Conservation (phyloP, 148 eudicot genomes). For the Pharnaceum exiguum region DNA sequence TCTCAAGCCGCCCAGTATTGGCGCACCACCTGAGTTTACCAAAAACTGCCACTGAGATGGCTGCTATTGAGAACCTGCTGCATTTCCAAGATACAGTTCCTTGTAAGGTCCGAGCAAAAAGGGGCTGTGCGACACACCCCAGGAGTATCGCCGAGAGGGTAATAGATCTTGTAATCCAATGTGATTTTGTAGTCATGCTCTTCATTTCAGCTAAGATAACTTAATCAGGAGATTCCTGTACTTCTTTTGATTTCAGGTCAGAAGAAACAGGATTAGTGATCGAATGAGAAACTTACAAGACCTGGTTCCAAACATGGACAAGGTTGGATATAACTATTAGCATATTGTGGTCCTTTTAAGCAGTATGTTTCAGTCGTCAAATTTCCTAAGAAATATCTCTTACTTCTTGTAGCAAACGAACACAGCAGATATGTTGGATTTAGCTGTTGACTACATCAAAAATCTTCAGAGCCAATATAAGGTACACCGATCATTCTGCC, state of each 20-base stretch:
- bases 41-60: constrained; percentile 62
- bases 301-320: constrained; percentile 94
- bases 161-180: not conserved
- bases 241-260: constrained; percentile 38
- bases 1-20: constrained; percentile 34
- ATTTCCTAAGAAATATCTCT: not conserved
- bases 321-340: constrained; percentile 37
- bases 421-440: constrained; percentile 85
- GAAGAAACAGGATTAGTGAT: constrained; percentile 86
- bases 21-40: constrained; percentile 85
- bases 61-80: constrained; percentile 58
- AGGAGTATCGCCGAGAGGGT: constrained; percentile 98
- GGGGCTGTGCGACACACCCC: constrained; percentile 97
- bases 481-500: constrained; percentile 27
- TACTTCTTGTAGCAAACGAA: constrained; percentile 67
- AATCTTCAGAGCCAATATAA: constrained; percentile 60
- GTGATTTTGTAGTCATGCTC: not conserved
- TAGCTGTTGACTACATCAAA: constrained; percentile 82
- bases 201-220: not conserved
- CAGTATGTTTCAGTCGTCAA: not conserved
- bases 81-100: constrained; percentile 80
- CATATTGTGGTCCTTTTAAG: not conserved
- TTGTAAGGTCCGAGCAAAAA: constrained; percentile 86
- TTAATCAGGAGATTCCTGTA: not conserved
- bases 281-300: constrained; percentile 87